Conservation (phyloP, 2,329 filamentous ascomycete genomes). For the Akanthomyces uredinophilus region DNA sequence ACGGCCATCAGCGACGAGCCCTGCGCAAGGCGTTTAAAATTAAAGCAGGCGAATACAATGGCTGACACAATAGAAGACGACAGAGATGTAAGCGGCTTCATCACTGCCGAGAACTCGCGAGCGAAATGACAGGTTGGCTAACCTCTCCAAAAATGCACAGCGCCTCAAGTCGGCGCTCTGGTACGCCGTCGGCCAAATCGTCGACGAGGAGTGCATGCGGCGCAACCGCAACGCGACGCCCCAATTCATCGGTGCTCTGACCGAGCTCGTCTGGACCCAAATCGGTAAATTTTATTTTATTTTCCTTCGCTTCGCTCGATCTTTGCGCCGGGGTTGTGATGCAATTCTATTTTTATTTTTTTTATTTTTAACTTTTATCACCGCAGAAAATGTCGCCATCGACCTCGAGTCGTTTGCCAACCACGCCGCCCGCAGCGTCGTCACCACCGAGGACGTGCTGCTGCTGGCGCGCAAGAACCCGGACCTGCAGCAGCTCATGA, state of each 20-base stretch:
- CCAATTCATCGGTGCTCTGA: slow-evolving; percentile 82
- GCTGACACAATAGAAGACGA: slow-evolving; percentile 31
- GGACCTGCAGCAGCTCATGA: slow-evolving; percentile 71
- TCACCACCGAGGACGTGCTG: slow-evolving; percentile 83
- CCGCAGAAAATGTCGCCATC: slow-evolving; percentile 49
- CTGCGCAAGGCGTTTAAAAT: too few relatives aligned
- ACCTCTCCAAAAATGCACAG: slow-evolving; percentile 36
- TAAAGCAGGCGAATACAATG: slow-evolving; percentile 27
- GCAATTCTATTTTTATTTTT: background rate
- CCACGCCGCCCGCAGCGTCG: slow-evolving; percentile 74
- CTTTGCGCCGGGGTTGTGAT: background rate
- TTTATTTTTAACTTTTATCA: background rate
- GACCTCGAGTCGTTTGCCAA: slow-evolving; percentile 56
- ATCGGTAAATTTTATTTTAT: slow-evolving; percentile 60
- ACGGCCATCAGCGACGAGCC: background rate
- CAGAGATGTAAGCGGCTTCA: slow-evolving; percentile 27
- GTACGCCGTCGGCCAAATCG: slow-evolving; percentile 79
- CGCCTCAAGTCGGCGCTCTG: slow-evolving; percentile 80
- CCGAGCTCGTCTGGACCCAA: slow-evolving; percentile 82
- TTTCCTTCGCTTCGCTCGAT: slow-evolving; percentile 3
- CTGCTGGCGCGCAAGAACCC: slow-evolving; percentile 83
- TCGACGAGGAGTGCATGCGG: slow-evolving; percentile 68
- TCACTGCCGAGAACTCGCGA: background rate
- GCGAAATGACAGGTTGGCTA: background rate
- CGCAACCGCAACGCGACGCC: slow-evolving; percentile 76